Evolutionary conservation across 129 eudicot genomes (phyloP), one percentile per base, ranked within the genome.

Genomic region (Smallanthus sonchifolius): DNA sequence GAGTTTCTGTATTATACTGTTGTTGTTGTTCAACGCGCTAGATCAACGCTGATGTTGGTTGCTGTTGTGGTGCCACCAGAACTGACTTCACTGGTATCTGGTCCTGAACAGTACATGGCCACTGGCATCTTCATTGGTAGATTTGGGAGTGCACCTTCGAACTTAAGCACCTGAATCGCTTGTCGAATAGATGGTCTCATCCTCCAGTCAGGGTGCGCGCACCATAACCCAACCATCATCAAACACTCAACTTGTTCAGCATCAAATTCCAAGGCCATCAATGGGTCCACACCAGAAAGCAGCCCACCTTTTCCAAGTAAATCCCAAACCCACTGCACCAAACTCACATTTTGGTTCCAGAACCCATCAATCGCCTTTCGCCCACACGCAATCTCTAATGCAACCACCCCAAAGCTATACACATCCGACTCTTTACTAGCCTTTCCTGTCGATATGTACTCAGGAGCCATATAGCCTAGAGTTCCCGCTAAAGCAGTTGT

Each of bases 401-500:
- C 82, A 9, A 82, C 85, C 20, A 85, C 84, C 6, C 90, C 94
- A 65, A 88, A 88, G 73, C 90, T 81, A n/a, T 85, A 85, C 6
- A 85, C 80, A 24, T 88, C 87, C 0, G 86, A 85, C 70, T 85
- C 87, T 44, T 83, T 85, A 57, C 90, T 88, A 1, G 88, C 76
- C 45, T 74, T 75, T 0, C 90, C 88, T 0, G 86, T 81, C 14
- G 59, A 67, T 45, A 83, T 43, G 40, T 74, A 85, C 52, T 88
- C 90, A 4, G 90, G 94, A 0, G 90, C 81, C 76, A 88, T 60
- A 77, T 88, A 83, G 10, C 94, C 94, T 2, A 78, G 59, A 6
- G 90, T 83, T 52, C 94, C 94, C 3, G 86, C 88, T 65, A 88
- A 59, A 2, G 66, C 88, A 3, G 90, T 85, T 28, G 94, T 88